phyloP scores from a whole-genome alignment of 225 moss, liverwort and hornwort genomes.

The Marchantia paleacea region DNA sequence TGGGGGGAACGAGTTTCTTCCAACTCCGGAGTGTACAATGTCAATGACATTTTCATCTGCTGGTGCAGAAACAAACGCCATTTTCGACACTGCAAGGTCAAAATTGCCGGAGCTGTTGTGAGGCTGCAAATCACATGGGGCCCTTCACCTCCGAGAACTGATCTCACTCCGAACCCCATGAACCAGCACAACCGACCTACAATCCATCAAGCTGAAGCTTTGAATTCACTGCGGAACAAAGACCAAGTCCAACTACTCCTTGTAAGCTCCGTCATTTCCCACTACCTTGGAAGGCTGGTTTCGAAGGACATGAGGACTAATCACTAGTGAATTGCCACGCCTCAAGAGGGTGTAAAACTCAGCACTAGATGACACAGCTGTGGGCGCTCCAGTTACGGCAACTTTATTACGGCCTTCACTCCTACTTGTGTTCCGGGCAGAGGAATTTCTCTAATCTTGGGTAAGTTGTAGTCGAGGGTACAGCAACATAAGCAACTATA shows the following conservation, averaged over 20 bases:
- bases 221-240: slow-evolving; percentile 1
- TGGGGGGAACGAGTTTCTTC: neutral
- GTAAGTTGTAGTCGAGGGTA: slow-evolving; percentile 1
- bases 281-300: neutral
- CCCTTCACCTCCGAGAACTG: neutral
- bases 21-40: slow-evolving; percentile 2
- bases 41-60: neutral
- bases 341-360: neutral
- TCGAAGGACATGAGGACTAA: neutral
- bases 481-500: neutral
- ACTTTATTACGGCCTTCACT: neutral
- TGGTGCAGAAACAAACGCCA: neutral
- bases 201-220: neutral
- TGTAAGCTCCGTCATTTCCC: neutral
- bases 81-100: neutral
- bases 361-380: slow-evolving; percentile 2
- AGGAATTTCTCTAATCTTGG: neutral
- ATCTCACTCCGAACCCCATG: neutral
- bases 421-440: neutral
- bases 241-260: neutral
- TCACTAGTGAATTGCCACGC: neutral
- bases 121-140: neutral
- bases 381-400: slow-evolving; percentile 5
- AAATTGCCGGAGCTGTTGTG: neutral
- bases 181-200: neutral